phyloP scores from a whole-genome alignment of 768 basidiomycete species.

The Tulasnella calospora region DNA sequence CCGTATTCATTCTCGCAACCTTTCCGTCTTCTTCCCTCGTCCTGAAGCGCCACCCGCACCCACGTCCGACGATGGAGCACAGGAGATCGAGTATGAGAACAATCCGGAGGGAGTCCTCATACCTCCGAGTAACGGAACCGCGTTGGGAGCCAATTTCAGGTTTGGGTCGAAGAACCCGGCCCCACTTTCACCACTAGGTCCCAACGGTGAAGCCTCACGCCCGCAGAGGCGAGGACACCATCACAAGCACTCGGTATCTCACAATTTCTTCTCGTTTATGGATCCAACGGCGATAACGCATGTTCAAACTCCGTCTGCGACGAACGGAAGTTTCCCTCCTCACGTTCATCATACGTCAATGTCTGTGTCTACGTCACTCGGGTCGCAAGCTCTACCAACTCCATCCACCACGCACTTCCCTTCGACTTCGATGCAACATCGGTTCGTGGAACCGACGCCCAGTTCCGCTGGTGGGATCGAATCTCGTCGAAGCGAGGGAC shows the following conservation, averaged over 20 bases:
- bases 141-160: not conserved
- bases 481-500: not conserved
- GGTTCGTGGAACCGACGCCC: conserved; percentile 18
- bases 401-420: conserved; percentile 21
- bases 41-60: conserved; percentile 47
- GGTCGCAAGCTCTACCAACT: conserved; percentile 14
- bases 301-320: not conserved
- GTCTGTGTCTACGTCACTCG: not conserved
- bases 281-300: conserved; percentile 49
- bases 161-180: conserved; percentile 21
- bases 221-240: conserved; percentile 67
- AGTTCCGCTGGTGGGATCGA: conserved; percentile 9
- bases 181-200: conserved; percentile 21
- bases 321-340: not conserved
- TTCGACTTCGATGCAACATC: conserved; percentile 6
- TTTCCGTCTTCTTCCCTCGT: conserved; percentile 86
- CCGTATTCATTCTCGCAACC: conserved; percentile 82
- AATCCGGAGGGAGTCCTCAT: conserved; percentile 40
- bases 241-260: conserved; percentile 90
- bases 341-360: not conserved
- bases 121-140: conserved; percentile 33
- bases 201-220: conserved; percentile 33
- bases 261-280: conserved; percentile 93
- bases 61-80: conserved; percentile 58
- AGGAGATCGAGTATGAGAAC: conserved; percentile 48